Percentiles rank a stretch among this genome's conserved stretches.
Evolutionary conservation across 2,329 filamentous ascomycete species (phyloP).

Genomic region (Talaromyces sp.): DNA sequence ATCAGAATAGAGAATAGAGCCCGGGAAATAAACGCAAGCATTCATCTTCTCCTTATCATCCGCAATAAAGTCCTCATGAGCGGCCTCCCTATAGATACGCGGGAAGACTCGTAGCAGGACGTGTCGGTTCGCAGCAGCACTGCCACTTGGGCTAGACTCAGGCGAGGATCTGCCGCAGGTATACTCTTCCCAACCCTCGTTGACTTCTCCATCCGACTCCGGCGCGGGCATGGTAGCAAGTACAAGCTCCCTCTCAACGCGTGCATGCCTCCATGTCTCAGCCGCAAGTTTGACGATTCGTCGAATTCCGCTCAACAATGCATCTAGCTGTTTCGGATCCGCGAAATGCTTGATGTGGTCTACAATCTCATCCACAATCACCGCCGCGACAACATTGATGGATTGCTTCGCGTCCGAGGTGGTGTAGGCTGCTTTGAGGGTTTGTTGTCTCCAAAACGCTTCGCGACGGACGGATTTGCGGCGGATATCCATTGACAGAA

Average conservation of each 20-base stretch:
- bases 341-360: constrained; percentile 55
- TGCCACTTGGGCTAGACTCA: constrained; percentile 8
- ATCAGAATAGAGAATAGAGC: constrained; percentile 53
- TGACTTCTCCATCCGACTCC: constrained; percentile 34
- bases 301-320: constrained; percentile 52
- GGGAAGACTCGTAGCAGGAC: constrained; percentile 54
- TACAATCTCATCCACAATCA: constrained; percentile 58
- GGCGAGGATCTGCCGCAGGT: constrained; percentile 23
- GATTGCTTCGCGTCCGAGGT: constrained; percentile 57
- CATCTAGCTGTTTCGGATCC: constrained; percentile 51
- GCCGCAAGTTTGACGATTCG: constrained; percentile 59
- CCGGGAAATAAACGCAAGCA: constrained; percentile 50
- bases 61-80: constrained; percentile 47
- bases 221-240: constrained; percentile 51
- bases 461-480: constrained; percentile 57
- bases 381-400: constrained; percentile 55
- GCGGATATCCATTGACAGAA: constrained; percentile 56
- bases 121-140: constrained; percentile 33
- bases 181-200: constrained; percentile 42
- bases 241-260: constrained; percentile 57
- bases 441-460: constrained; percentile 59
- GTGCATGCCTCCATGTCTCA: constrained; percentile 59
- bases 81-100: constrained; percentile 53
- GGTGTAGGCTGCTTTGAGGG: constrained; percentile 57
- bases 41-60: constrained; percentile 47